These are phyloP conservation scores for Fraxinus americana DNA, from an alignment of 257 asterid genomes.

Conservation along the genomic window DNA sequence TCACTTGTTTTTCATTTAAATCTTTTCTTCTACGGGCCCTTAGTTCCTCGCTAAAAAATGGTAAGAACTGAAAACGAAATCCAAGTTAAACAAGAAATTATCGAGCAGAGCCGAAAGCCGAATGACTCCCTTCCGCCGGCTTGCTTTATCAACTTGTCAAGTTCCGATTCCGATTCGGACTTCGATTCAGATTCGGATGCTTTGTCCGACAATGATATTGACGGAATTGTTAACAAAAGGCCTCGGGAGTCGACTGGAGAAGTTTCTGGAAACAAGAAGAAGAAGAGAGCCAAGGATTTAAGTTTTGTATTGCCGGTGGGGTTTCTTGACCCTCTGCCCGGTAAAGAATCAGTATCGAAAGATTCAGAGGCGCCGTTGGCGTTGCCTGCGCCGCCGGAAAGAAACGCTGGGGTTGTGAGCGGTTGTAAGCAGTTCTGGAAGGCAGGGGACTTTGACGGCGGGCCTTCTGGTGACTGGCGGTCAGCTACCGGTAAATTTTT, in stretches of 20 bases:
- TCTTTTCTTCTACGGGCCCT: background rate
- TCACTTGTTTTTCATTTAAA: background rate
- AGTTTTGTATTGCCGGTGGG: slow-evolving; percentile 62
- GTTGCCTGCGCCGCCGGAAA: slow-evolving; percentile 29
- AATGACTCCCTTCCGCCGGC: background rate
- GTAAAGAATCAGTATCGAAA: slow-evolving; percentile 17
- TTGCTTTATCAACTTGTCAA: slow-evolving; percentile 36
- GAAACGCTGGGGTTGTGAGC: slow-evolving; percentile 19
- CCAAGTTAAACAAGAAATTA: slow-evolving; percentile 37
- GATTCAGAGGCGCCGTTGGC: slow-evolving; percentile 20
- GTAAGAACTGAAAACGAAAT: slow-evolving; percentile 24
- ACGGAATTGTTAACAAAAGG: slow-evolving; percentile 12
- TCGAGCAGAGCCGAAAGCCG: slow-evolving; percentile 16
- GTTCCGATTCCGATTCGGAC: slow-evolving; percentile 41
- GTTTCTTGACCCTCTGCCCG: slow-evolving; percentile 76
- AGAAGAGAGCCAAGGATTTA: slow-evolving; percentile 30
- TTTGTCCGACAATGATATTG: slow-evolving; percentile 24
- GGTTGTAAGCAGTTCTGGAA: slow-evolving; percentile 80
- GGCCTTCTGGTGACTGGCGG: slow-evolving; percentile 46
- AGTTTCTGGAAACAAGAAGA: slow-evolving; percentile 40
- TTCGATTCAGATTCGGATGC: slow-evolving; percentile 31
- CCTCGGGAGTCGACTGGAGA: slow-evolving; percentile 11
- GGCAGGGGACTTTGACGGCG: slow-evolving; percentile 77
- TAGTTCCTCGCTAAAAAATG: slow-evolving; percentile 22
- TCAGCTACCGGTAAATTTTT: slow-evolving; percentile 41